Conservation (phyloP, 257 asterid genomes). For the Solanum lycopersicoides region DNA sequence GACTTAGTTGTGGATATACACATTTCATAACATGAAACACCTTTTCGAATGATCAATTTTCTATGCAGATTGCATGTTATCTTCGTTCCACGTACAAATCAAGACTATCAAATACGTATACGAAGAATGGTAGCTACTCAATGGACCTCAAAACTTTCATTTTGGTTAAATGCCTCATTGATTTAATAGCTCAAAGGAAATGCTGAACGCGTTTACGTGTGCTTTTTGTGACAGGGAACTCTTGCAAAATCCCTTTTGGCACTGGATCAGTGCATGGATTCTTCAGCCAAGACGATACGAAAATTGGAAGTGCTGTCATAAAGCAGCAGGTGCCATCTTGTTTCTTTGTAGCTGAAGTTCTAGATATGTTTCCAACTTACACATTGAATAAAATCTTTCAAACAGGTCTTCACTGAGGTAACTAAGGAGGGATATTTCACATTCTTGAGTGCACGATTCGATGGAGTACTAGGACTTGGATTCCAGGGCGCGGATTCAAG, state of each 20-base stretch:
- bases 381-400: background rate
- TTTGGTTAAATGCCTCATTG: background rate
- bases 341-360: background rate
- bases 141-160: background rate
- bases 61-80: constrained; percentile 21
- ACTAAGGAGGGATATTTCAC: constrained; percentile 14
- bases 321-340: constrained; percentile 11
- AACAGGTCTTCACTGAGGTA: constrained; percentile 22
- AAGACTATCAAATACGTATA: constrained; percentile 10
- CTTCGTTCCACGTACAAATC: constrained; percentile 18
- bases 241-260: constrained; percentile 19
- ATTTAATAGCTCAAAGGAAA: background rate
- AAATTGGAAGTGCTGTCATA: constrained; percentile 11
- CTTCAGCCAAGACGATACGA: constrained; percentile 16
- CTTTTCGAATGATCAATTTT: background rate
- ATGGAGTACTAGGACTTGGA: constrained; percentile 35
- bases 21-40: background rate
- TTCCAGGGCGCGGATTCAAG: constrained; percentile 12
- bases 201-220: background rate
- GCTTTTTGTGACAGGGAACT: constrained; percentile 1
- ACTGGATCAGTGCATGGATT: constrained; percentile 20
- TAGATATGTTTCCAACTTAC: background rate
- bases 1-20: background rate
- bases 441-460: constrained; percentile 16
- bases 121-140: constrained; percentile 8